Evolutionary conservation across 2,329 filamentous ascomycete species (phyloP).

Genomic region (Chalara sp.): DNA sequence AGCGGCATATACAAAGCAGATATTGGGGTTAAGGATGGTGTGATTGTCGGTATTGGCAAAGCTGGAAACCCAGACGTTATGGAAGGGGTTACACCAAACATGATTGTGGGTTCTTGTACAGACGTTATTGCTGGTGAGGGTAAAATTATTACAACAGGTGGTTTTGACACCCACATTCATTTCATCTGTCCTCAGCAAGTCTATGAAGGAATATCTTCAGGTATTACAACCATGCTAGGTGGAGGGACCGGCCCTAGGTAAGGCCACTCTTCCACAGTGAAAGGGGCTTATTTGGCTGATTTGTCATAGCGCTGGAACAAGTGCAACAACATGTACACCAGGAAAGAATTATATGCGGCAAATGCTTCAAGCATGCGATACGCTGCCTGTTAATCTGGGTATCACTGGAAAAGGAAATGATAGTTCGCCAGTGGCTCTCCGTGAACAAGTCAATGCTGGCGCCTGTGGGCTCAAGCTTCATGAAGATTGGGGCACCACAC

Average conservation of each 20-base stretch:
- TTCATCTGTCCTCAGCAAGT: conserved; percentile 94
- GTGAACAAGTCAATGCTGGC: conserved; percentile 75
- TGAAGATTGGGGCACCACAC: conserved; percentile 92
- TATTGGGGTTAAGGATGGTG: conserved; percentile 83
- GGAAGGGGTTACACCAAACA: conserved; percentile 71
- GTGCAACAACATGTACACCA: conserved; percentile 89
- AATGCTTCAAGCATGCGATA: conserved; percentile 85
- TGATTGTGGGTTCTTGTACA: conserved; percentile 82
- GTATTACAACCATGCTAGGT: conserved; percentile 84
- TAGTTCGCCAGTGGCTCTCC: conserved; percentile 59
- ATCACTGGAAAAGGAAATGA: conserved; percentile 96
- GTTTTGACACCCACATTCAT: conserved; percentile 85
- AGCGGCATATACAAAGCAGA: conserved; percentile 94
- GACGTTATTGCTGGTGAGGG: conserved; percentile 89
- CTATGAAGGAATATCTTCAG: conserved; percentile 73
- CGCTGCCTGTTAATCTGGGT: conserved; percentile 77
- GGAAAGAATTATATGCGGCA: conserved; percentile 74
- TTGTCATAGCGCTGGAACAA: conserved; percentile 65
- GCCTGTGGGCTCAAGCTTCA: conserved; percentile 90
- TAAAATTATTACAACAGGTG: conserved; percentile 86
- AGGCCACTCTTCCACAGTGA: not conserved
- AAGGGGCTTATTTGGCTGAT: conserved; percentile 3
- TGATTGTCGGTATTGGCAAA: conserved; percentile 87
- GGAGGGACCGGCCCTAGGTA: conserved; percentile 88
- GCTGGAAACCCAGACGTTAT: conserved; percentile 96